Evolutionary conservation across 139 green algal species (phyloP), one percentile per base, ranked within the genome.

Genomic region (Auxenochlorella pyrenoidosa): DNA sequence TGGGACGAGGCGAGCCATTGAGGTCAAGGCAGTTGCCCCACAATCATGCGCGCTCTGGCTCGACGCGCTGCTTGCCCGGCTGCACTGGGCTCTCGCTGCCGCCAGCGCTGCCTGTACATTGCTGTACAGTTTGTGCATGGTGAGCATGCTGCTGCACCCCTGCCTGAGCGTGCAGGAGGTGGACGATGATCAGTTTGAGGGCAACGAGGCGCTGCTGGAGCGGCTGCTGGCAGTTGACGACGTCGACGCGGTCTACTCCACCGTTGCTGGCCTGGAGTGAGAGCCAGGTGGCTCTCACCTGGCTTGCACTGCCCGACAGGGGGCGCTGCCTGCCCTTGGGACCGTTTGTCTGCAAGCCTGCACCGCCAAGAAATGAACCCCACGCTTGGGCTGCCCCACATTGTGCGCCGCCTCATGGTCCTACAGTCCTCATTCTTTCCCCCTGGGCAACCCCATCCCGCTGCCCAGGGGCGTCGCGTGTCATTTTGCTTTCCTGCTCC

Each of bases 161-260:
- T n/a, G n/a, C n/a, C n/a, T 44, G 28, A n/a, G 40, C 43, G 36
- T 79, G 30, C 82, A 86, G 84, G 43, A 83, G 60, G 84, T 88
- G 18, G 89, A 94, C 24, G 92, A 95, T 2, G 92, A 95, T 19
- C 86, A 89, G 5, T 94, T 94, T 19, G 90, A 90, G 19, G 87
- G 89, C n/a, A 98, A 97, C 85, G 94, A 98, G 88, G 86, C 83
- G 28, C 86, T 99, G 47, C 75, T 97, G 75, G 97, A 99, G 40
- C 87, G 88, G 60, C 87, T 99, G 71, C 86, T 99, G 54, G 96
- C 96, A n/a, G 89, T 99, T 24, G 97, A 98, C 79, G 97, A 99
- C 79, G 96, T 99, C 40, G 97, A 99, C 77, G 93, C 91, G 5
- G 96, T 99, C 6, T 98, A 96, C 90, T 92, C 91, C 34, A 97